phyloP scores from a whole-genome alignment of 1,284 basidiomycete species.

The Ustilago shanxiensis region DNA sequence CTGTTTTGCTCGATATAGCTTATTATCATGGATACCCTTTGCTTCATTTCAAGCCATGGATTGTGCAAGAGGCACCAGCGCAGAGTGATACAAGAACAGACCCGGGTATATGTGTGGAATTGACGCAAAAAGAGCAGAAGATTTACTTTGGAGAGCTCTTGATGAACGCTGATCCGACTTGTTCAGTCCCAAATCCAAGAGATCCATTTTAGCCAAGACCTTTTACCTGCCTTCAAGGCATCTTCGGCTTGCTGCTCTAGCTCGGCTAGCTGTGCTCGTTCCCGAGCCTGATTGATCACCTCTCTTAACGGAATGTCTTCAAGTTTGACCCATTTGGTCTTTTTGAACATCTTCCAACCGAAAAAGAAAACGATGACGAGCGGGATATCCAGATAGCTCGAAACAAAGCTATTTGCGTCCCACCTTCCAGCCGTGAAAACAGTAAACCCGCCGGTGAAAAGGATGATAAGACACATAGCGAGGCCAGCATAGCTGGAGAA shows the following conservation, averaged over 20 bases:
- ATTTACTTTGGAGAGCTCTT: too few relatives aligned
- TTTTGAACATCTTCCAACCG: conserved; percentile 49
- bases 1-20: too few relatives aligned
- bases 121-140: too few relatives aligned
- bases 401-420: conserved; percentile 78
- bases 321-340: conserved; percentile 39
- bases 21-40: neutral
- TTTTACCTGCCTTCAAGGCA: conserved; percentile 14
- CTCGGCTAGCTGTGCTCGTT: conserved; percentile 14
- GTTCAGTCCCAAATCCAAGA: conserved; percentile 50
- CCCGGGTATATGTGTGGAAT: too few relatives aligned
- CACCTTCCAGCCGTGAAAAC: conserved; percentile 58
- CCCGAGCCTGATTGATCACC: conserved; percentile 28
- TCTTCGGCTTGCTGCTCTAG: conserved; percentile 26
- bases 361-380: conserved; percentile 82
- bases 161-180: too few relatives aligned
- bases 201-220: conserved; percentile 28
- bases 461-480: conserved; percentile 44
- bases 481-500: conserved; percentile 48
- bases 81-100: too few relatives aligned
- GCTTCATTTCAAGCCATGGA: neutral
- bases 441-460: conserved; percentile 70
- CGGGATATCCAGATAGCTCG: conserved; percentile 81
- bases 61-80: too few relatives aligned
- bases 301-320: conserved; percentile 32